A percentile compares a stretch with the other conserved stretches of the same genome.
phyloP scores from a whole-genome alignment of 352 stramenopile species.

The Phytophthora sojae region DNA sequence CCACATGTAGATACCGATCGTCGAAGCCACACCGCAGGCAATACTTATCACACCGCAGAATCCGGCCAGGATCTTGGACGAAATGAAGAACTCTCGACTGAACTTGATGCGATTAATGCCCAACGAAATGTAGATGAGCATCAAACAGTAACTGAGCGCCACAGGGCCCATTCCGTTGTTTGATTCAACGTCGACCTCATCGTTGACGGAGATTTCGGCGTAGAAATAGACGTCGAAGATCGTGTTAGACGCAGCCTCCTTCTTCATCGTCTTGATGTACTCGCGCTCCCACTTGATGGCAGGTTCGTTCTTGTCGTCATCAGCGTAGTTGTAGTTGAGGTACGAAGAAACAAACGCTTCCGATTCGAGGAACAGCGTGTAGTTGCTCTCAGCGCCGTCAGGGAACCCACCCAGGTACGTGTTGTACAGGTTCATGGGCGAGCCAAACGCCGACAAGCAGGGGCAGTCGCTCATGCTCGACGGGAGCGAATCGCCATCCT shows the following conservation, averaged over 20 bases:
- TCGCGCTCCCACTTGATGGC: constrained; percentile 66
- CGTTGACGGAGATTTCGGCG: constrained; percentile 65
- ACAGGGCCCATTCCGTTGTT: constrained; percentile 59
- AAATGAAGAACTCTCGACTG: constrained; percentile 55
- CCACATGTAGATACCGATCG: constrained; percentile 74
- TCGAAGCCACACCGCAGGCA: constrained; percentile 62
- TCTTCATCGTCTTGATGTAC: constrained; percentile 65
- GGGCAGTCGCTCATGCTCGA: constrained; percentile 69
- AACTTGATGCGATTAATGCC: constrained; percentile 73
- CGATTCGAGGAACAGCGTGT: constrained; percentile 55
- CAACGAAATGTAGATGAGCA: constrained; percentile 75
- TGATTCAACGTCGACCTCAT: constrained; percentile 67
- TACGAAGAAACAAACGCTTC: constrained; percentile 59
- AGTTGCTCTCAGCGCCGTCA: constrained; percentile 55
- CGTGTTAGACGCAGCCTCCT: constrained; percentile 44
- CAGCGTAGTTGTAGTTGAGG: constrained; percentile 73
- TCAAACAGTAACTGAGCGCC: constrained; percentile 61
- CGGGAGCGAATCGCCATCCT: constrained; percentile 48
- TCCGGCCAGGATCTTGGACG: constrained; percentile 64
- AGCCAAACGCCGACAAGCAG: constrained; percentile 66
- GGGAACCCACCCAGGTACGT: constrained; percentile 67
- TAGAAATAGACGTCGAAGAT: constrained; percentile 68
- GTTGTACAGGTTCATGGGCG: constrained; percentile 80
- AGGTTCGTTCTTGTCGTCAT: constrained; percentile 50
- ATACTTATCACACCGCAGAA: constrained; percentile 73